Conservation (phyloP, 2,329 filamentous ascomycete species). For the Xylaria sp. region DNA sequence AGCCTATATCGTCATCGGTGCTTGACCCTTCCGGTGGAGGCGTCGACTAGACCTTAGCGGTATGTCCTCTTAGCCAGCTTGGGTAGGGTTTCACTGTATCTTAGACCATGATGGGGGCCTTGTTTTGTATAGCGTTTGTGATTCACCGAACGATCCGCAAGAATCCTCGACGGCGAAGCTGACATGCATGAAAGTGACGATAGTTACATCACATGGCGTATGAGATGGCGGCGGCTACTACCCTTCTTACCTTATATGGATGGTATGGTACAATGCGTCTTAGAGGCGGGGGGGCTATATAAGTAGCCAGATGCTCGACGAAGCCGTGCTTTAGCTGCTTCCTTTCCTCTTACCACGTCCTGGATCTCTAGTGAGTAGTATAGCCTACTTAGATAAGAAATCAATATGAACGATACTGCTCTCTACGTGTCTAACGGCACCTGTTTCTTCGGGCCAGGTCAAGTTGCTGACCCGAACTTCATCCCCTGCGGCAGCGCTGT, state of each 20-base stretch:
- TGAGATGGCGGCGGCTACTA: too few species aligned
- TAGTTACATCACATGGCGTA: background rate
- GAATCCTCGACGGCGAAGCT: background rate
- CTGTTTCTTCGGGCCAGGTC: slow-evolving; percentile 30
- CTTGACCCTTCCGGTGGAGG: background rate
- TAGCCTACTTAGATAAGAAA: background rate
- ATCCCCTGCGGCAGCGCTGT: slow-evolving; percentile 31
- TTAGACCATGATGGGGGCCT: background rate
- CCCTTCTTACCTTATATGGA: too few species aligned
- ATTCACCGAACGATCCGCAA: background rate
- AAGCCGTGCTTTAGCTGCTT: background rate
- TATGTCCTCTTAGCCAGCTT: background rate
- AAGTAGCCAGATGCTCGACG: background rate
- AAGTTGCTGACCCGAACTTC: slow-evolving; percentile 27
- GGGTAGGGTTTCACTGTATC: background rate
- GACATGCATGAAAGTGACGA: background rate
- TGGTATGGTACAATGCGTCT: too few species aligned
- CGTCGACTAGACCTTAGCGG: background rate
- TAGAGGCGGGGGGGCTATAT: background rate
- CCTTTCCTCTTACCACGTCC: background rate
- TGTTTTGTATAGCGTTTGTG: background rate
- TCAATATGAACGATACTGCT: slow-evolving; percentile 18
- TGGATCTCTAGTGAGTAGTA: background rate
- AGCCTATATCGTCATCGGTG: background rate
- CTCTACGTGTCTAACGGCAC: slow-evolving; percentile 30